Base-by-base conservation (phyloP, 1,284 basidiomycete genomes). In the Rhodotorula glutinis region DNA sequence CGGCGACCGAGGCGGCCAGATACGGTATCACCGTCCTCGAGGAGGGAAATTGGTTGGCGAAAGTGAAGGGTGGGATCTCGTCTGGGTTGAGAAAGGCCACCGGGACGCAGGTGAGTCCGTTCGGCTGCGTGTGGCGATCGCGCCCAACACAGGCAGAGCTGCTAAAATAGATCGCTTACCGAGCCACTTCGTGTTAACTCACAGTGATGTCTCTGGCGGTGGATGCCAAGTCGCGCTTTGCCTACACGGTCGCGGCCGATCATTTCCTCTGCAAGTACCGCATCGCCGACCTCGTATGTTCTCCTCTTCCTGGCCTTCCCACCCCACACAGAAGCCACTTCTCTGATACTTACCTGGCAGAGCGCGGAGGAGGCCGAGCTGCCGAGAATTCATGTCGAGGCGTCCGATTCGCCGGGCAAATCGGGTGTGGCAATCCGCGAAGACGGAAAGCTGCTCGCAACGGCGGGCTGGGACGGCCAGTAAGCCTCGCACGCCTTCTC, bases 381-480 rank as follows among this genome's bases (percentile, higher is more conserved):
- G 10, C 49, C 56, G 11, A 25, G 58, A 13, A 21, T 33, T 13
- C 58, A 27, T 38, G 29, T 51, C n/a, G 61, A 66, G 49, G 5
- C 53, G n/a, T 67, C 60, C 21, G 3, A 25, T 46, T 64, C 64
- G 53, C 67, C 62, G 60, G 74, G 72, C 7, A 65, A 68, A 30
- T 60, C 69, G 19, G 54, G 30, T 1, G 30, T 75, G 13, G 62
- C 46, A 2, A 60, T 73, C 1, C 46, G 74, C 1, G 60, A 63
- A 27, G 73, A 75, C 27, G 71, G 67, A 1, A 63, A 63, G 21
- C 52, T 76, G n/a, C 43, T 76, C 13, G 75, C 71, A 2, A 69
- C 67, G 3, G 69, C 70, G 3, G 74, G 74, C 1, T 76, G 75
- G 75, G 73, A 76, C 40, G 73, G 74, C 29, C 49, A 57, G 75